Evolutionary conservation across 1,284 basidiomycete species (phyloP).

Genomic region (Fistulinella staudtii): DNA sequence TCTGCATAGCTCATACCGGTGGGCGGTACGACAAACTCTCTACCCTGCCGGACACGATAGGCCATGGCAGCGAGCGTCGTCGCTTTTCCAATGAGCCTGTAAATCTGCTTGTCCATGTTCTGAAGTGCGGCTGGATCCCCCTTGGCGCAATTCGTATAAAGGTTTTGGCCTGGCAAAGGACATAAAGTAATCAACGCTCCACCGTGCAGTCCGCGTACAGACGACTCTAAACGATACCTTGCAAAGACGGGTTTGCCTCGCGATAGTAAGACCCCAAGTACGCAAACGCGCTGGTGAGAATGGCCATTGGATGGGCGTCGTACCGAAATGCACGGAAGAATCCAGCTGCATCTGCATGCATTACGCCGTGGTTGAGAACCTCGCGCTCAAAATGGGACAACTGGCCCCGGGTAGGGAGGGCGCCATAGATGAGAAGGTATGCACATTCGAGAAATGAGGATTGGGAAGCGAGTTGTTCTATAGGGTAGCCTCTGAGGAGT

Average conservation of each 20-base stretch:
- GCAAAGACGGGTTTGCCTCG: constrained; percentile 75
- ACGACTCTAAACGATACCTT: constrained; percentile 51
- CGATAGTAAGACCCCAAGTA: constrained; percentile 83
- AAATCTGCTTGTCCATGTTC: constrained; percentile 88
- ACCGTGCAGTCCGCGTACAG: not conserved
- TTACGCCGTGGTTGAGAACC: constrained; percentile 72
- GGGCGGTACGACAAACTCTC: constrained; percentile 83
- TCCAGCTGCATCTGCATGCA: constrained; percentile 75
- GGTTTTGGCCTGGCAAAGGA: constrained; percentile 56
- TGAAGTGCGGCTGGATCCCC: constrained; percentile 57
- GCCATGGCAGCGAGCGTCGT: constrained; percentile 90
- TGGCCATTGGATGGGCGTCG: constrained; percentile 87
- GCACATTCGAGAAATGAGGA: constrained; percentile 79
- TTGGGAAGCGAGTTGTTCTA: constrained; percentile 79
- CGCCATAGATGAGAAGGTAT: constrained; percentile 85
- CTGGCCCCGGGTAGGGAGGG: constrained; percentile 67
- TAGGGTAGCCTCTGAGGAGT: constrained; percentile 75
- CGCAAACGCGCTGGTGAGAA: constrained; percentile 79
- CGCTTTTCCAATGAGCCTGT: constrained; percentile 80
- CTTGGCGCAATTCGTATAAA: constrained; percentile 69
- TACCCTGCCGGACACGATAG: constrained; percentile 83
- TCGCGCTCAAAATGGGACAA: constrained; percentile 64
- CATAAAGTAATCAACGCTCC: not conserved
- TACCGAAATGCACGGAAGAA: constrained; percentile 85
- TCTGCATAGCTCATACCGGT: constrained; percentile 78